phyloP scores from a whole-genome alignment of 805 yeast genomes.

The Komagataella populi region DNA sequence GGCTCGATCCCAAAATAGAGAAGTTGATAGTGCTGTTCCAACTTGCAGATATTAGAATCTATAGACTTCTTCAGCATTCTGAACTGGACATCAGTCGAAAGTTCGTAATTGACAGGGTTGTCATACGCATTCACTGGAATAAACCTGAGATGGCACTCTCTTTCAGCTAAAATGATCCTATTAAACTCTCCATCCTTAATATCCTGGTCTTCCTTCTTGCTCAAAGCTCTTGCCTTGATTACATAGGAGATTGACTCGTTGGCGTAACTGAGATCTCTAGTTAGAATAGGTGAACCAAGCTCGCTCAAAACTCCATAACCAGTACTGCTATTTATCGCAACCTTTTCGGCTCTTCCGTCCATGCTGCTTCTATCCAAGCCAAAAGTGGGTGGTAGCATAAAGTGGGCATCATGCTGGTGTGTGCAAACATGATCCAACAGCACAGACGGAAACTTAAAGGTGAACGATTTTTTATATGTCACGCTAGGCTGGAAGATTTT shows the following conservation, averaged over 20 bases:
- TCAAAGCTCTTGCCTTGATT: constrained; percentile 42
- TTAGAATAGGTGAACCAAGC: constrained; percentile 38
- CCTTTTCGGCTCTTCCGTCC: constrained; percentile 10
- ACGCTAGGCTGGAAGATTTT: constrained; percentile 30
- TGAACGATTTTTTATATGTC: constrained; percentile 40
- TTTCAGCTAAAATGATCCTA: constrained; percentile 8
- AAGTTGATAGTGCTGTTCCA: background rate
- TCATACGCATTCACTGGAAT: constrained; percentile 13
- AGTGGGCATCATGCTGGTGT: constrained; percentile 17
- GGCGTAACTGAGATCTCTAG: constrained; percentile 28
- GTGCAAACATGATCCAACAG: constrained; percentile 39
- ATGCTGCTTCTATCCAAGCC: constrained; percentile 19
- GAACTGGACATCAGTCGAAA: background rate
- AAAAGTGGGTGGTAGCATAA: constrained; percentile 25
- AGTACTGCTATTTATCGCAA: constrained; percentile 21
- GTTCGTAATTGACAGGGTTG: background rate
- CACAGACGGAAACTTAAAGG: constrained; percentile 38
- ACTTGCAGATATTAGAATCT: background rate
- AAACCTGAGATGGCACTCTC: constrained; percentile 11
- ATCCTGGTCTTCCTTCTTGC: constrained; percentile 8
- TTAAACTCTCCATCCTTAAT: background rate
- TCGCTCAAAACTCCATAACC: constrained; percentile 41
- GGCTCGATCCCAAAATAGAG: background rate
- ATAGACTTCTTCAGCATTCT: background rate
- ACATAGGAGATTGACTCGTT: constrained; percentile 34